These are phyloP conservation scores for Diaporthe citriasiana DNA, from an alignment of 2,329 filamentous ascomycete species.

Conservation along the genomic window DNA sequence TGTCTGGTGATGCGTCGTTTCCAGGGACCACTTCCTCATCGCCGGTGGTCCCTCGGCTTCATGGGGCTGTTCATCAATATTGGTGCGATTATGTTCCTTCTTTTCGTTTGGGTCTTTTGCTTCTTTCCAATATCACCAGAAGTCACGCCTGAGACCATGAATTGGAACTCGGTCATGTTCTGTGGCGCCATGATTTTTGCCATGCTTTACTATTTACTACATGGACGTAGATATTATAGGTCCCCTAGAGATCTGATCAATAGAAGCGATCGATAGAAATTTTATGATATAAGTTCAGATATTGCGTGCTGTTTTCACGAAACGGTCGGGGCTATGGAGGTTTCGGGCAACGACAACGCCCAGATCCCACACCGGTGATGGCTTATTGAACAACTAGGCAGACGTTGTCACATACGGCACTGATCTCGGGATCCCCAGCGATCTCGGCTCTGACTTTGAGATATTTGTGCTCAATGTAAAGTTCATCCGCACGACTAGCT, in stretches of 20 bases:
- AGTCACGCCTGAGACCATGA: conserved; percentile 59
- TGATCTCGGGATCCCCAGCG: not conserved
- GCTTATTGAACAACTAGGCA: not conserved
- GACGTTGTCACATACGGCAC: not conserved
- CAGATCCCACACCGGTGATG: not conserved
- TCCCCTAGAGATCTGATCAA: conserved; percentile 46
- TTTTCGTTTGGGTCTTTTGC: conserved; percentile 61
- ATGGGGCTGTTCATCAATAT: conserved; percentile 59
- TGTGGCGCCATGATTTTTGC: conserved; percentile 55
- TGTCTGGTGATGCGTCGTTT: conserved; percentile 61
- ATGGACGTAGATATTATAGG: conserved; percentile 46
- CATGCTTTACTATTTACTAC: conserved; percentile 55
- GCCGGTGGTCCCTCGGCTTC: conserved; percentile 59
- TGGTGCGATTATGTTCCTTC: conserved; percentile 60
- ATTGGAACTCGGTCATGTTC: conserved; percentile 65
- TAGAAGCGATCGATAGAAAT: conserved; percentile 33
- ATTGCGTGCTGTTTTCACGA: no score
- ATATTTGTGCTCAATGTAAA: no score
- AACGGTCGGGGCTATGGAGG: not conserved
- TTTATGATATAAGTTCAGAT: not conserved
- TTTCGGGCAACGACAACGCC: not conserved
- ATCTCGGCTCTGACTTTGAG: not conserved
- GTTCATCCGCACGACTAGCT: no score
- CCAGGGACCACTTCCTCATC: conserved; percentile 53
- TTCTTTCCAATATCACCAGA: conserved; percentile 60